phyloP scores from a whole-genome alignment of 192 early-diverging fungal species.

The Coemansia sp. region DNA sequence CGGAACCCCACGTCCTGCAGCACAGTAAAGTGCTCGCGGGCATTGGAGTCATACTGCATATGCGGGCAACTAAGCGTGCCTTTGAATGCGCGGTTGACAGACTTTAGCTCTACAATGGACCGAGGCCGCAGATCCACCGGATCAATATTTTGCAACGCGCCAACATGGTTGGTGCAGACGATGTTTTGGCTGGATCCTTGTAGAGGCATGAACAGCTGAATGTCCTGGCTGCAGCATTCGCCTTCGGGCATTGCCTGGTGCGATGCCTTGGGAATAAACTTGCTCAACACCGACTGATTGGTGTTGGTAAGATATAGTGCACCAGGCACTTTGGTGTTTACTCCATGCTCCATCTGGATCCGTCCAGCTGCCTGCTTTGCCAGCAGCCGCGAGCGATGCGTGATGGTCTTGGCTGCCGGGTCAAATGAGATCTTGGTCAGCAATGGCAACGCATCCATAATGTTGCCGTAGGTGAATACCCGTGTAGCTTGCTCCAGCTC shows the following conservation, averaged over 20 bases:
- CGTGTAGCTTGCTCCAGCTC: constrained; percentile 66
- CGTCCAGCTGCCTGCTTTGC: constrained; percentile 61
- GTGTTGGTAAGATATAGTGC: constrained; percentile 64
- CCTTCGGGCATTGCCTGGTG: constrained; percentile 59
- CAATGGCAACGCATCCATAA: constrained; percentile 72
- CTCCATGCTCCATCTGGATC: constrained; percentile 70
- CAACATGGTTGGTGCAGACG: constrained; percentile 67
- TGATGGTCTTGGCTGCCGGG: constrained; percentile 56
- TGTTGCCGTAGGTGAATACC: constrained; percentile 64
- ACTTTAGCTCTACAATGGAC: constrained; percentile 59
- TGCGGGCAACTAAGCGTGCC: constrained; percentile 68
- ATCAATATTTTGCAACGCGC: constrained; percentile 68
- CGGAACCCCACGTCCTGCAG: constrained; percentile 70
- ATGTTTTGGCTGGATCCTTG: constrained; percentile 64
- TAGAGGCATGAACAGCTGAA: constrained; percentile 57
- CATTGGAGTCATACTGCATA: constrained; percentile 64
- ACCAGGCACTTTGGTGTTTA: constrained; percentile 63
- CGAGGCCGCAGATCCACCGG: constrained; percentile 62
- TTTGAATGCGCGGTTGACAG: constrained; percentile 63
- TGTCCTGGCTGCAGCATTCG: constrained; percentile 65
- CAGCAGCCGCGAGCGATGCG: constrained; percentile 60
- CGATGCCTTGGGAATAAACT: constrained; percentile 59
- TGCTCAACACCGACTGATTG: constrained; percentile 67
- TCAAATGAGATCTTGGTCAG: constrained; percentile 68
- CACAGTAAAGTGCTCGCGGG: constrained; percentile 73